Conservation (phyloP, 2,329 filamentous ascomycete species). For the Madurella fahalii region DNA sequence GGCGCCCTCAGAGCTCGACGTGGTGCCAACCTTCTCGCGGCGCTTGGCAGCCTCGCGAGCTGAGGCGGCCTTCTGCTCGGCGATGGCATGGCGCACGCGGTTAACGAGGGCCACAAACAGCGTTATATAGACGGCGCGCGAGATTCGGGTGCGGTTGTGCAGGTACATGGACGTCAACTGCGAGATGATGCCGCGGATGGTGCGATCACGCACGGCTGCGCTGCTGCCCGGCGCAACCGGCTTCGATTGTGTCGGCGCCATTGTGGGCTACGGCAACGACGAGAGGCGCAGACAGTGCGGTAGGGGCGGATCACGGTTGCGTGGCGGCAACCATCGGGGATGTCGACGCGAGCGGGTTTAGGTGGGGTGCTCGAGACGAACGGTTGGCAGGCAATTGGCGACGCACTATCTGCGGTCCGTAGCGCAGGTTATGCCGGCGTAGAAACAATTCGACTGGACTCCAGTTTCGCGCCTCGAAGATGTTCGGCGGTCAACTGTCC, state of each 20-base stretch:
- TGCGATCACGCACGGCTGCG: conserved; percentile 50
- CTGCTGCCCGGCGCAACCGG: conserved; percentile 45
- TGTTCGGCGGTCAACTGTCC: too few relatives aligned
- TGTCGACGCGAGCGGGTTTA: neutral
- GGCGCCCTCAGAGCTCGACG: conserved; percentile 36
- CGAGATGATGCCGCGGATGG: conserved; percentile 60
- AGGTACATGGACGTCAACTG: conserved; percentile 71
- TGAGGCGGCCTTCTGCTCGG: conserved; percentile 85
- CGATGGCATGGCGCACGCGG: conserved; percentile 85
- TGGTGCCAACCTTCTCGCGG: conserved; percentile 47
- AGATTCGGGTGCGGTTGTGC: conserved; percentile 75
- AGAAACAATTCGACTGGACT: too few relatives aligned
- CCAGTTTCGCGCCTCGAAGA: too few relatives aligned
- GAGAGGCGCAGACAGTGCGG: neutral
- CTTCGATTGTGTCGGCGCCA: conserved; percentile 71
- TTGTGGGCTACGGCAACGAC: conserved; percentile 33
- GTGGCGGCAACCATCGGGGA: conserved; percentile 14
- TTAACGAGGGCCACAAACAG: conserved; percentile 77
- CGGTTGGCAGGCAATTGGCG: too few relatives aligned
- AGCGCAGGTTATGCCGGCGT: too few relatives aligned
- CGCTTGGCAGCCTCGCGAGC: conserved; percentile 59
- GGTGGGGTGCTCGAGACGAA: too few relatives aligned
- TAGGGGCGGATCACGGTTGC: conserved; percentile 6
- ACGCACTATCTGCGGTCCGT: too few relatives aligned
- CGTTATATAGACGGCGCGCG: conserved; percentile 76